phyloP scores from a whole-genome alignment of 2,329 filamentous ascomycete genomes.

The Ascomycota sp. region DNA sequence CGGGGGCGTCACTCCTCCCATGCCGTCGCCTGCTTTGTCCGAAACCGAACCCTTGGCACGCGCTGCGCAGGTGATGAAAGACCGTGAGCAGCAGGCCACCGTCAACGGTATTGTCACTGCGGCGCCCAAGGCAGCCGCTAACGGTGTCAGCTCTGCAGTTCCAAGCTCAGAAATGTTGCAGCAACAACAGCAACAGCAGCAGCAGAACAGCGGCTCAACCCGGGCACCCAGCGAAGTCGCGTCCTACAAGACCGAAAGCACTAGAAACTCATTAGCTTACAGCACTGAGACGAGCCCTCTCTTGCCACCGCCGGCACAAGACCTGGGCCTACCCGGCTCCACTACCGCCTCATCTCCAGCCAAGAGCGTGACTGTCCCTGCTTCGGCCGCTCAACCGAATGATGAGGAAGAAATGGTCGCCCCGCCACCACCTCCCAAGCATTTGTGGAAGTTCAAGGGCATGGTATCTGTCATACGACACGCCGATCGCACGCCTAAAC shows the following conservation, averaged over 20 bases:
- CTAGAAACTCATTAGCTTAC: conserved; percentile 12
- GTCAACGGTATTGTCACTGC: conserved; percentile 3
- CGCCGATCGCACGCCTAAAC: conserved; percentile 91
- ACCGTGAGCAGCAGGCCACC: conserved; percentile 15
- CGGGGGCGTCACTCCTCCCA: conserved; percentile 36
- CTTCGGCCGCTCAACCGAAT: conserved; percentile 3
- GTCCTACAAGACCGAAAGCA: conserved; percentile 13
- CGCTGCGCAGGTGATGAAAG: conserved; percentile 14
- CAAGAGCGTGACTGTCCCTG: conserved; percentile 11
- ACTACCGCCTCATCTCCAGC: conserved; percentile 17
- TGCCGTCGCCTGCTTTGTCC: conserved; percentile 25
- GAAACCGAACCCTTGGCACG: conserved; percentile 22
- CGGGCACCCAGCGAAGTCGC: conserved; percentile 9
- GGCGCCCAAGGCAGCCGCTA: conserved; percentile 11
- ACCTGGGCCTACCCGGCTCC: conserved; percentile 8
- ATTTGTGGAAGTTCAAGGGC: conserved; percentile 95
- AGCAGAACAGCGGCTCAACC: conserved; percentile 7
- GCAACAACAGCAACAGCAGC: too few species aligned
- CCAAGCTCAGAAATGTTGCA: too few species aligned
- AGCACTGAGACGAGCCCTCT: conserved; percentile 16
- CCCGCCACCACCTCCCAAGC: conserved; percentile 56
- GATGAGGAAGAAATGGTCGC: conserved; percentile 25
- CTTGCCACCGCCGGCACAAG: conserved; percentile 12
- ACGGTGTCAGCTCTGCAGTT: too few species aligned
- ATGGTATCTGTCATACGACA: conserved; percentile 93